Evolutionary conservation across 1,284 basidiomycete genomes (phyloP), one percentile per base, ranked within the genome.

Genomic region (Boletellus dicymbophilus): DNA sequence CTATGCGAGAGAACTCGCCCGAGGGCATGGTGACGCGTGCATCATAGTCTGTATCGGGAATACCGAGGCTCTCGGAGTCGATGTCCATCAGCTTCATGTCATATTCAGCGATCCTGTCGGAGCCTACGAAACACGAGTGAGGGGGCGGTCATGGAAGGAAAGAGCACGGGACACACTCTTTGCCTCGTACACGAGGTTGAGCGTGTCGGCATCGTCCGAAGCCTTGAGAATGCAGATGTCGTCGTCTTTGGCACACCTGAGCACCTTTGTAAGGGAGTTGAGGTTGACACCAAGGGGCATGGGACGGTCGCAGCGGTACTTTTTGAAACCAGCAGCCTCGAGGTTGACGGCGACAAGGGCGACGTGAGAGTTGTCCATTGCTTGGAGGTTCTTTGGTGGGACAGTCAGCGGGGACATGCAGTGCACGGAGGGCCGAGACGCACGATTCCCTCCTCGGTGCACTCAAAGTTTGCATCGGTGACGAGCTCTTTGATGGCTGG

Each of bases 71-170:
- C 72, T 99, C 97, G 30, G 90, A 79, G 72, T 99, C 96, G 63
- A 99, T 99, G 66, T 99, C 97, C 95, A 99, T 98, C 48, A 99
- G 84, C 72, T 98, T 99, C 88, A 99, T 93, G 64, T 98, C 95
- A 74, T 98, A 99, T 69, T 99, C 94, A 22, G 94, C 95, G 48
- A 99, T 89, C 49, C 97, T 87, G 72, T 98, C 96, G 11, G 90
- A 85, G 72, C 89, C 93, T 96, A 60, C 3, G 34, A 36, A 23
- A 22, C 8, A 8, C 23, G 28, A 13, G 2, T 18, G 46, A 16
- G 50, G 40, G 15, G 11, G 18, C 30, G 11, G 28, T 16, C 34
- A 15, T 6, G 15, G 6, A 15, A 27, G 13, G 31, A 33, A 13
- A 25, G 23, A 23, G 18, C 3, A n/a, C 3, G 3, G 10, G 45